Percentiles rank a stretch among this genome's conserved stretches.
phyloP scores from a whole-genome alignment of 331 rosid genomes.

The Phaseolus coccineus region DNA sequence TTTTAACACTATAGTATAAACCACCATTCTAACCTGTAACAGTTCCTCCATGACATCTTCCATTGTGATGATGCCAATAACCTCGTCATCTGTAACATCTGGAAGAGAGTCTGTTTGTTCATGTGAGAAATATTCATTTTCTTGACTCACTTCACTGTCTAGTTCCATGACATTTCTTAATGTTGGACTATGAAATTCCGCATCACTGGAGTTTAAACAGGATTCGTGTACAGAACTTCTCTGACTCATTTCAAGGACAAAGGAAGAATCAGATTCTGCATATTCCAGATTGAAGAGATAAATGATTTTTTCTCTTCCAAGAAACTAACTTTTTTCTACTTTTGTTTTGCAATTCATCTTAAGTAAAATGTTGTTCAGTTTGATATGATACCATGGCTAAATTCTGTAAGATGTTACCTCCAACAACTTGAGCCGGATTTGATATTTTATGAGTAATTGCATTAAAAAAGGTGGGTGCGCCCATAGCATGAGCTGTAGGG shows the following conservation, averaged over 20 bases:
- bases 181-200: conserved; percentile 49
- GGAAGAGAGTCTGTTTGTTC: conserved; percentile 49
- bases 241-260: conserved; percentile 44
- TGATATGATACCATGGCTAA: background rate
- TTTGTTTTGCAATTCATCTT: background rate
- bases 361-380: background rate
- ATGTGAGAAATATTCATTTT: conserved; percentile 41
- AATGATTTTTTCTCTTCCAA: conserved; percentile 12
- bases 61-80: conserved; percentile 75
- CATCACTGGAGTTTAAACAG: conserved; percentile 39
- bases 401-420: conserved; percentile 46
- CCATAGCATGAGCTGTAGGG: conserved; percentile 30
- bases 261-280: conserved; percentile 47
- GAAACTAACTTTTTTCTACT: conserved; percentile 2
- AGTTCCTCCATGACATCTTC: conserved; percentile 83
- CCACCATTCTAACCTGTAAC: conserved; percentile 59
- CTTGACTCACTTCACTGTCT: conserved; percentile 35
- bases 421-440: conserved; percentile 29
- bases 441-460: conserved; percentile 33
- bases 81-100: conserved; percentile 56
- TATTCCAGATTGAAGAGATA: conserved; percentile 4
- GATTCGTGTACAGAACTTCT: conserved; percentile 43
- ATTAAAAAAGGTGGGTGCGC: conserved; percentile 39
- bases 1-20: background rate
- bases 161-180: conserved; percentile 42